phyloP scores from a whole-genome alignment of 345 rosid genomes.

The Salix viminalis region DNA sequence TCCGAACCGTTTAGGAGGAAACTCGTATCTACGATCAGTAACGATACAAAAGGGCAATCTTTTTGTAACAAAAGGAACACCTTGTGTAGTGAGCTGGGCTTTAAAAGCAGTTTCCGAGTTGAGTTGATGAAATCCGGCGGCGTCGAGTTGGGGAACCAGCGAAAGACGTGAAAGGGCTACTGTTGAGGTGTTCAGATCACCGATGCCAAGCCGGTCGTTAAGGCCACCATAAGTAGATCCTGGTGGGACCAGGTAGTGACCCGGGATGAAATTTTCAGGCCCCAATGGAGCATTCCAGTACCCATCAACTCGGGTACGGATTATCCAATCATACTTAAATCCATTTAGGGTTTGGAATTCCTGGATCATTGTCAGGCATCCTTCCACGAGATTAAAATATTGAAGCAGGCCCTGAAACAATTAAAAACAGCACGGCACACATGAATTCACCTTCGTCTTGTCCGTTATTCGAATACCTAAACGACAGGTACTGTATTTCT shows the following conservation, averaged over 20 bases:
- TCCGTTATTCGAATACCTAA: background rate
- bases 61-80: slow-evolving; percentile 36
- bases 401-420: slow-evolving; percentile 71
- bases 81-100: slow-evolving; percentile 61
- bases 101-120: slow-evolving; percentile 85
- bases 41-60: slow-evolving; percentile 75
- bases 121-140: slow-evolving; percentile 45
- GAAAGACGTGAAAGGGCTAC: slow-evolving; percentile 84
- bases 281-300: slow-evolving; percentile 69
- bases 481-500: background rate
- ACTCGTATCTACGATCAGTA: slow-evolving; percentile 55
- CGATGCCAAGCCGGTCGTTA: slow-evolving; percentile 87
- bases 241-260: slow-evolving; percentile 62
- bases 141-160: slow-evolving; percentile 59
- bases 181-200: slow-evolving; percentile 52
- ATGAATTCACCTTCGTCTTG: background rate
- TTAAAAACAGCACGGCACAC: background rate
- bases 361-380: slow-evolving; percentile 64
- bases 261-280: slow-evolving; percentile 55
- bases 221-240: slow-evolving; percentile 91
- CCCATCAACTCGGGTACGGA: slow-evolving; percentile 91
- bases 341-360: slow-evolving; percentile 45
- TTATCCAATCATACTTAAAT: slow-evolving; percentile 80
- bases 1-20: slow-evolving; percentile 60
- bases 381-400: slow-evolving; percentile 79